Evolutionary conservation across 2,329 filamentous ascomycete species (phyloP), one percentile per base, ranked within the genome.

Genomic region (Neoarthrinium moseri): DNA sequence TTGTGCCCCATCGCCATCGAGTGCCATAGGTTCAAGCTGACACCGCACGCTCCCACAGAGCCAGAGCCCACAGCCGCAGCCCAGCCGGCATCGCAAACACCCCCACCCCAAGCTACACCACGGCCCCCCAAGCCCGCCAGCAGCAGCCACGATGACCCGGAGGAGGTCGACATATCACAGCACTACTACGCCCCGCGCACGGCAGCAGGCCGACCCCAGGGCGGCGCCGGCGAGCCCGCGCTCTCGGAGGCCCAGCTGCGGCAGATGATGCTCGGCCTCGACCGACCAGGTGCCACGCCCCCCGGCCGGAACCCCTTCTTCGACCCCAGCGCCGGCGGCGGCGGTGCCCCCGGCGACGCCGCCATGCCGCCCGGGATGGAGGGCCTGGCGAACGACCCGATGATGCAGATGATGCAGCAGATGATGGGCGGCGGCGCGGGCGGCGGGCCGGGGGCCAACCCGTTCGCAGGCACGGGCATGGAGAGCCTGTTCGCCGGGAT

Each of bases 131-230:
- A n/a, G n/a, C n/a, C 63, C 30, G 54, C 61, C 18, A 54, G 66
- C 22, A 55, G 65, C 18, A 61, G 64, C 22, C 68, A 77, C 56
- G 81, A 75, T 46, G 85, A 89, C 57, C 87, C 87, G 5, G 86
- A 84, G 5, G 88, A 91, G 64, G 78, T 89, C 52, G 87, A 91
- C 63, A 90, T 92, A 55, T 88, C 86, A n/a, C 69, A 85, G 52
- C 86, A 88, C 67, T 84, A 77, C 66, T 87, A 86, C 66, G 67
- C 76, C 26, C 84, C 83, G 2, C 66, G 70, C 20, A 66, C 68
- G 8, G 70, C 71, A 32, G 56, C 69, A 18, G 67, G 70, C 43
- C 58, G 71, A 43, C 58, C 71, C 62, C 32, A 34, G 17, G 17
- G 15, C 26, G 40, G 27, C n/a, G 26, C 18, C 27, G 22, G 22